Conservation (phyloP, 2,329 filamentous ascomycete genomes). For the Diaporthe destruens region DNA sequence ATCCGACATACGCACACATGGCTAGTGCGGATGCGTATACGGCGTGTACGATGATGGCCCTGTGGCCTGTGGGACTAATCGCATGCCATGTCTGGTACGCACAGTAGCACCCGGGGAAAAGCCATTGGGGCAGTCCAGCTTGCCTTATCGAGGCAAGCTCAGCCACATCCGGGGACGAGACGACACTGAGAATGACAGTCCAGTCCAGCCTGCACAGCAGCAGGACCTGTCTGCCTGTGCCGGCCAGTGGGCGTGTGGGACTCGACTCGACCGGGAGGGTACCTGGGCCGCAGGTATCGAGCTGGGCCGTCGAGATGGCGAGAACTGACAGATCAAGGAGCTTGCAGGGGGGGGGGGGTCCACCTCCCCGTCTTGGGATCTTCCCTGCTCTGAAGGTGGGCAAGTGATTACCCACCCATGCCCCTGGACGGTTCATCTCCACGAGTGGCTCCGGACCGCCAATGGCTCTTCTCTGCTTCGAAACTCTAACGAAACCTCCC, state of each 20-base stretch:
- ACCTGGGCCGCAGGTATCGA: slow-evolving; percentile 30
- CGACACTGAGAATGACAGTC: slow-evolving; percentile 17
- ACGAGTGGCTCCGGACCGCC: slow-evolving; percentile 35
- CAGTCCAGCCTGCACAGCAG: background rate
- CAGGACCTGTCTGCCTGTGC: slow-evolving; percentile 11
- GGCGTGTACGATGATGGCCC: slow-evolving; percentile 11
- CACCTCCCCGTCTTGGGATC: slow-evolving; percentile 19
- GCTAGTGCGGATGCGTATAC: slow-evolving; percentile 15
- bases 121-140: slow-evolving; percentile 22
- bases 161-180: slow-evolving; percentile 33
- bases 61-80: slow-evolving; percentile 31
- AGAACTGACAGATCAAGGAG: slow-evolving; percentile 38
- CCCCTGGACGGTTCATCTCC: slow-evolving; percentile 34
- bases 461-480: slow-evolving; percentile 31
- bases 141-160: slow-evolving; percentile 24
- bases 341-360: slow-evolving; percentile 23
- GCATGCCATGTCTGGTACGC: slow-evolving; percentile 22
- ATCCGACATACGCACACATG: slow-evolving; percentile 3
- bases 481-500: slow-evolving; percentile 41
- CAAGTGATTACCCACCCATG: slow-evolving; percentile 18
- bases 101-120: slow-evolving; percentile 28
- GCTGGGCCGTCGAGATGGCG: slow-evolving; percentile 22
- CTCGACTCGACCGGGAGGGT: slow-evolving; percentile 27
- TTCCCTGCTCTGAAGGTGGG: slow-evolving; percentile 27
- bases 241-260: slow-evolving; percentile 1